Conservation (phyloP, 2,329 filamentous ascomycete genomes). For the Purpureocillium lavendulum region DNA sequence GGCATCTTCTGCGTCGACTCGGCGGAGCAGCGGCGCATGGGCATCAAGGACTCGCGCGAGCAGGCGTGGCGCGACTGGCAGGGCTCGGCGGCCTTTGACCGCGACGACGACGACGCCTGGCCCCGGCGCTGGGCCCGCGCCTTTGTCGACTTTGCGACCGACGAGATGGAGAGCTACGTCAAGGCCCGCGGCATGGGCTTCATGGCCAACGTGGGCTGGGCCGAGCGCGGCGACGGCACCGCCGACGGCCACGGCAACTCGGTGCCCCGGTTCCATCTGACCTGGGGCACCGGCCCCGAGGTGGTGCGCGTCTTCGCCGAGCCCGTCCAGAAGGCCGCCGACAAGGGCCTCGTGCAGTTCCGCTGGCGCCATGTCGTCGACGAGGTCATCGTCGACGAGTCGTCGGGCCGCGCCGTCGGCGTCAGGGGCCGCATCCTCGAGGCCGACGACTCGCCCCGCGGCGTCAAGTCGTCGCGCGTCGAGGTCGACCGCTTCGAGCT, state of each 20-base stretch:
- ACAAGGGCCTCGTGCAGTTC: conserved; percentile 45
- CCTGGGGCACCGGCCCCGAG: conserved; percentile 54
- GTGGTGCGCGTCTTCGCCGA: conserved; percentile 49
- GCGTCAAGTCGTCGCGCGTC: conserved; percentile 40
- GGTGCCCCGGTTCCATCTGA: conserved; percentile 54
- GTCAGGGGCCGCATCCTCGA: conserved; percentile 46
- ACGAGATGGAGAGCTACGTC: conserved; percentile 50
- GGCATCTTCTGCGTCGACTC: conserved; percentile 54
- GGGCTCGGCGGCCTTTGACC: conserved; percentile 49
- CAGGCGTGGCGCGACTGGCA: conserved; percentile 53
- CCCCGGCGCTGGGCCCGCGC: conserved; percentile 54
- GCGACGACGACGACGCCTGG: conserved; percentile 47
- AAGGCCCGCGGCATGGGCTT: conserved; percentile 44
- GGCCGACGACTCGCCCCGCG: conserved; percentile 39
- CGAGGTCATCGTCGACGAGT: conserved; percentile 42
- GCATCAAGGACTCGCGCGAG: conserved; percentile 48
- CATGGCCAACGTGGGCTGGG: conserved; percentile 49
- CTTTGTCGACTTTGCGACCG: conserved; percentile 53
- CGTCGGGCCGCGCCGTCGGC: conserved; percentile 40
- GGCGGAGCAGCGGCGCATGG: conserved; percentile 45
- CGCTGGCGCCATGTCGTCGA: conserved; percentile 49
- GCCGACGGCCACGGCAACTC: conserved; percentile 54
- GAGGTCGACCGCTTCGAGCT: conserved; percentile 45
- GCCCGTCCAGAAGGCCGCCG: conserved; percentile 43
- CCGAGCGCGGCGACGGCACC: conserved; percentile 47